A percentile compares a stretch with the other conserved stretches of the same genome.
Evolutionary conservation across 148 eudicot genomes (phyloP).

Genomic region (Rhododendron griersonianum): DNA sequence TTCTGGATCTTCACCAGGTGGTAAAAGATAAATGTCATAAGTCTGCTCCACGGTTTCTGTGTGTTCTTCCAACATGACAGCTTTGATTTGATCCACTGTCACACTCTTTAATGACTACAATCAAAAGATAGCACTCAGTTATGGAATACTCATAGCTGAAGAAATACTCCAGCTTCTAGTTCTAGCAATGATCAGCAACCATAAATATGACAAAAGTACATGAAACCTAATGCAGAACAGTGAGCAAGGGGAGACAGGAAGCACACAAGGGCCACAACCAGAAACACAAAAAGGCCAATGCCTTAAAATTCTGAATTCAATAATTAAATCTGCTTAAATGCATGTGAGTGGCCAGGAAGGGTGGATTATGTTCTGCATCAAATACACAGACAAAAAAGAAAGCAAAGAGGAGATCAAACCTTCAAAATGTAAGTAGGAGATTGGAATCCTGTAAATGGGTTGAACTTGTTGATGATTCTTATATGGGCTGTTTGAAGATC

Average conservation of each 20-base stretch:
- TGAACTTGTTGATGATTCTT: conserved; percentile 86
- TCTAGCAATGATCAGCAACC: neutral
- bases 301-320: neutral
- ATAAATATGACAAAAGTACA: neutral
- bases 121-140: conserved; percentile 8
- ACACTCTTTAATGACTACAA: conserved; percentile 64
- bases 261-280: neutral
- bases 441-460: conserved; percentile 94
- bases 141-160: neutral
- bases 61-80: conserved; percentile 47
- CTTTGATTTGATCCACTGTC: conserved; percentile 59
- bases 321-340: neutral
- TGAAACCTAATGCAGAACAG: neutral
- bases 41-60: conserved; percentile 63
- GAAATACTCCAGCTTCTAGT: neutral
- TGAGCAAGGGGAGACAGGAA: neutral
- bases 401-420: conserved; percentile 31
- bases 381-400: neutral
- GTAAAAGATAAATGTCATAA: conserved; percentile 89
- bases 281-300: neutral
- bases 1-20: conserved; percentile 99
- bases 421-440: conserved; percentile 78
- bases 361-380: neutral
- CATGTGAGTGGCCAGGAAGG: neutral
- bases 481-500: conserved; percentile 93